Evolutionary conservation across 208 protist genomes (phyloP), one percentile per base, ranked within the genome.

Genomic region (Endotrypanum monterogeii): DNA sequence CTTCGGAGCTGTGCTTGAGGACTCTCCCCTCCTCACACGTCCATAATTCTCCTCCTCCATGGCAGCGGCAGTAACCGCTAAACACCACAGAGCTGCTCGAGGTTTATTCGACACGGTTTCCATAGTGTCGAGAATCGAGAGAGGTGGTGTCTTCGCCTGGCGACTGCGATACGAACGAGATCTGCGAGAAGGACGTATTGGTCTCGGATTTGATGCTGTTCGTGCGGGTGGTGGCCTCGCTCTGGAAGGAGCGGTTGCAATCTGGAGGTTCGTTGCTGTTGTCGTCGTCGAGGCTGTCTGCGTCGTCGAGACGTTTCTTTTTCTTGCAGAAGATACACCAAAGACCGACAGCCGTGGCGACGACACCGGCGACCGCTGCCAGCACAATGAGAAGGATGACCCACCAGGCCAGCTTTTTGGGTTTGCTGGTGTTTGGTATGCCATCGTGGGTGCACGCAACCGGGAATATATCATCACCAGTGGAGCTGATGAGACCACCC

Each of bases 311-410:
- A n/a, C 2, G 9, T 61, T 37, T 23, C 55, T 73, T 73, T 61
- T 65, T 73, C n/a, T 20, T 32, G 44, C 75, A 60, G 30, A 67
- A 79, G 68, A 57, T 70, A 68, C 68, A 79, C 25, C 25, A 16
- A 23, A 71, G 51, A 11, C 61, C 35, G 9, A 58, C n/a, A 23
- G 58, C 25, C 41, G 65, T 52, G 28, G 57, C 61, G 30, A 25
- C 68, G 32, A 50, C 44, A n/a, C n/a, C n/a, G n/a, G n/a, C n/a
- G 30, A 74, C 75, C 41, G 20, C 44, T 44, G 39, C 54, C 28
- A 56, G 52, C 32, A 71, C 61, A 35, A 71, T 25, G 75, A 79
- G 73, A 54, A 79, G 58, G 37, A 71, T 73, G 37, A 9, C 52
- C 68, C 68, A 73, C 75, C 75, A 79, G 20, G 67, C 52, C n/a